These are phyloP conservation scores for Aspergillus hancockii DNA, from an alignment of 495 filamentous ascomycete genomes.

Conservation along the genomic window DNA sequence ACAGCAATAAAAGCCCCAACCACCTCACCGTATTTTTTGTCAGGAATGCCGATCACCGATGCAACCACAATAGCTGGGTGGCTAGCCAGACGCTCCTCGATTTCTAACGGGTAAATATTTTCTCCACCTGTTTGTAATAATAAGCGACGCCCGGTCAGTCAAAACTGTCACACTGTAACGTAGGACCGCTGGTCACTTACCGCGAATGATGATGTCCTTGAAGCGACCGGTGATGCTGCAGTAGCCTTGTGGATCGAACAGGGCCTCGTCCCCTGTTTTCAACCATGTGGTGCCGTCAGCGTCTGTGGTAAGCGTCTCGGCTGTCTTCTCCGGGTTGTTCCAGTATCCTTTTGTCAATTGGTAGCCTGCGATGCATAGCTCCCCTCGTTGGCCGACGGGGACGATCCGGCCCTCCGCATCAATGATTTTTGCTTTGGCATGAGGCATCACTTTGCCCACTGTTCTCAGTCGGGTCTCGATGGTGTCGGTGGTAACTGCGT, in stretches of 20 bases:
- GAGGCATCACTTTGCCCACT: constrained; percentile 67
- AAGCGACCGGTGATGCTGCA: constrained; percentile 70
- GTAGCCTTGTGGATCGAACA: constrained; percentile 64
- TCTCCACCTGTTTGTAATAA: constrained; percentile 55
- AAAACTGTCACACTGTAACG: background rate
- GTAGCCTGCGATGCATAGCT: constrained; percentile 70
- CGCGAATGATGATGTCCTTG: constrained; percentile 85
- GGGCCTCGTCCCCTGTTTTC: constrained; percentile 69
- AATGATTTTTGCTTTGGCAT: constrained; percentile 68
- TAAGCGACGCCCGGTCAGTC: background rate
- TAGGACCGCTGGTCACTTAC: constrained; percentile 23
- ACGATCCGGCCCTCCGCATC: constrained; percentile 59
- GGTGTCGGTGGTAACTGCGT: constrained; percentile 64
- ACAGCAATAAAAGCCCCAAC: constrained; percentile 61
- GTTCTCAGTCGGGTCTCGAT: constrained; percentile 60
- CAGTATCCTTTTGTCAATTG: constrained; percentile 70
- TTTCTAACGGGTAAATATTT: constrained; percentile 77
- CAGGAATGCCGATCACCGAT: constrained; percentile 63
- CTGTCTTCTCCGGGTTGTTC: constrained; percentile 69
- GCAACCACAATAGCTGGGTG: constrained; percentile 58
- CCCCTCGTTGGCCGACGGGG: constrained; percentile 59
- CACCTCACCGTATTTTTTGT: constrained; percentile 66
- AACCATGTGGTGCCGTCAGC: constrained; percentile 62
- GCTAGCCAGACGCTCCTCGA: constrained; percentile 63
- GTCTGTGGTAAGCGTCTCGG: constrained; percentile 60